phyloP scores from a whole-genome alignment of 768 basidiomycete genomes.

The Termitomyces sp. region DNA sequence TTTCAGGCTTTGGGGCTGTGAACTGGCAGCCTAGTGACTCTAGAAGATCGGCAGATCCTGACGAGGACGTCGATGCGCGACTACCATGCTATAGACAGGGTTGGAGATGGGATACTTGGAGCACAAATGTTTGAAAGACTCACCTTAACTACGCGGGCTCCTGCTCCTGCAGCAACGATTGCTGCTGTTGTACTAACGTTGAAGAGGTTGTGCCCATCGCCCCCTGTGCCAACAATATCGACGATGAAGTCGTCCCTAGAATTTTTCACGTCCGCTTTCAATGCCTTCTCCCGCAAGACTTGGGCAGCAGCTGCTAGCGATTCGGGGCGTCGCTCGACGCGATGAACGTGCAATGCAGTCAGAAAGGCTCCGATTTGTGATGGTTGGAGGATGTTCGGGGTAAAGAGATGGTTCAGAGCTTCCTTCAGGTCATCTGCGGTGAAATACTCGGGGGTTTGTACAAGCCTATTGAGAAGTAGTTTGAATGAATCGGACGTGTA shows the following conservation, averaged over 20 bases:
- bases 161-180: constrained; percentile 92
- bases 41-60: constrained; percentile 91
- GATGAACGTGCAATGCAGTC: constrained; percentile 77
- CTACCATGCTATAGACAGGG: constrained; percentile 69
- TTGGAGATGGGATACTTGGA: constrained; percentile 4
- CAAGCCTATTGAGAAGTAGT: constrained; percentile 69
- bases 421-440: constrained; percentile 66
- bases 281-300: constrained; percentile 65
- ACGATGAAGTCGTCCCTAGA: constrained; percentile 68
- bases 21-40: constrained; percentile 81
- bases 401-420: constrained; percentile 74
- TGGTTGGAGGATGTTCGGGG: constrained; percentile 57
- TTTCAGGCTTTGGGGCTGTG: constrained; percentile 54
- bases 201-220: constrained; percentile 94
- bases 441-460: constrained; percentile 81
- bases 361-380: constrained; percentile 89
- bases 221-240: constrained; percentile 86
- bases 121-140: not conserved
- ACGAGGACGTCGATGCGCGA: constrained; percentile 88
- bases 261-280: constrained; percentile 58
- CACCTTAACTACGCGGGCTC: constrained; percentile 91
- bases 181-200: constrained; percentile 96
- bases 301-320: constrained; percentile 77
- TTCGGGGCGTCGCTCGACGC: constrained; percentile 72
- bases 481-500: constrained; percentile 60